These are phyloP conservation scores for Steccherinum ochraceum DNA, from an alignment of 768 basidiomycete genomes.

Conservation along the genomic window DNA sequence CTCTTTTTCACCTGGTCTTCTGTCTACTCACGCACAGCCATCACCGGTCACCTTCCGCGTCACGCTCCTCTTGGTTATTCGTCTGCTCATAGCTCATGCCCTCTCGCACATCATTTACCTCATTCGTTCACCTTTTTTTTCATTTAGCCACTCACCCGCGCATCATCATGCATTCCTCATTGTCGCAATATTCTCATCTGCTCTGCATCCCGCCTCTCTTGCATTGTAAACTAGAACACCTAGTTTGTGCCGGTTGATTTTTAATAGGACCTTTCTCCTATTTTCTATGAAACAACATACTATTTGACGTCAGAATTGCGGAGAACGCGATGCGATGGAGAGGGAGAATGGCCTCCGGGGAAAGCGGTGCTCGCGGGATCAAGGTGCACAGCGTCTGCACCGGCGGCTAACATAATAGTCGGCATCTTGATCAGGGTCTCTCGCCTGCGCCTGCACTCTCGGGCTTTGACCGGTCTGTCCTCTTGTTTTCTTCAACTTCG, in stretches of 20 bases:
- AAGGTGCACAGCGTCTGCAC: background rate
- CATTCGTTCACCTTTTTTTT: slow-evolving; percentile 10
- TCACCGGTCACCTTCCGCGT: slow-evolving; percentile 5
- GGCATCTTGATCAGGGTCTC: too few relatives aligned
- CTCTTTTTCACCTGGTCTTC: background rate
- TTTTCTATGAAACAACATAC: background rate
- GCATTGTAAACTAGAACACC: slow-evolving; percentile 25
- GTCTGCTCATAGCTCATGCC: slow-evolving; percentile 1
- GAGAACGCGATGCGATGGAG: background rate
- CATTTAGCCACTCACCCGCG: slow-evolving; percentile 8
- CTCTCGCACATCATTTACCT: slow-evolving; percentile 9
- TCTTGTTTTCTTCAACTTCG: background rate
- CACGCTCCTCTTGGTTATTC: slow-evolving; percentile 11
- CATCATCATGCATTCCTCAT: slow-evolving; percentile 17
- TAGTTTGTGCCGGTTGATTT: slow-evolving; percentile 19
- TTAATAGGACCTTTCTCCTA: background rate
- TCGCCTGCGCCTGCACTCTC: too few relatives aligned
- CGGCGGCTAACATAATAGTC: too few relatives aligned
- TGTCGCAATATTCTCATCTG: slow-evolving; percentile 13
- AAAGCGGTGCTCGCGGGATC: background rate
- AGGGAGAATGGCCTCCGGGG: background rate
- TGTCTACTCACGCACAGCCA: background rate
- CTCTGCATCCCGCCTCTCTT: slow-evolving; percentile 16
- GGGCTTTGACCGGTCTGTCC: background rate
- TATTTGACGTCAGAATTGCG: too few relatives aligned